Evolutionary conservation across 441 rosid species (phyloP).

Genomic region (Erodium moschatum): DNA sequence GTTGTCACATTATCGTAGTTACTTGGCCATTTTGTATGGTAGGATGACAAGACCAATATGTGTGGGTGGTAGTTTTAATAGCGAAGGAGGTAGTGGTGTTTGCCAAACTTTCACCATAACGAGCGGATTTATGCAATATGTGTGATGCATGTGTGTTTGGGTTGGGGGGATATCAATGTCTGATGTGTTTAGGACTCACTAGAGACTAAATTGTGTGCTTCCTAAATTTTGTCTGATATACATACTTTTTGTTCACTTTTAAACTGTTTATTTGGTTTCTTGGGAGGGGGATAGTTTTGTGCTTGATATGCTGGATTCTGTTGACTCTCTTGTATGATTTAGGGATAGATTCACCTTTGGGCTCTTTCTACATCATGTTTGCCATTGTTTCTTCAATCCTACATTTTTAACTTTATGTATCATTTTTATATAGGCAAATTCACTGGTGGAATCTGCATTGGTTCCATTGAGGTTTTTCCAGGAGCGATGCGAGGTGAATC

Average conservation of each 20-base stretch:
- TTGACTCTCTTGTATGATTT: not conserved
- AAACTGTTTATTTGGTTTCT: not conserved
- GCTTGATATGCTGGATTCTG: not conserved
- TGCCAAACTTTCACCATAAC: not conserved
- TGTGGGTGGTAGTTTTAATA: not conserved
- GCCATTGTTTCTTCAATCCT: slow-evolving; percentile 1
- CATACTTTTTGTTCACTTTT: not conserved
- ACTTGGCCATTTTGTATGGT: not conserved
- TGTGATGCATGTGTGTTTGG: not conserved
- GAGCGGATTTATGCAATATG: not conserved
- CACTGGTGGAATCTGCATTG: slow-evolving; percentile 79
- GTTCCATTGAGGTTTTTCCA: slow-evolving; percentile 90
- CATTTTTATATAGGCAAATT: slow-evolving; percentile 59
- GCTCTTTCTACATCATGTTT: slow-evolving; percentile 5
- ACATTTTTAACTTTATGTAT: not conserved
- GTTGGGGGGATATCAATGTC: not conserved
- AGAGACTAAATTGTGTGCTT: not conserved
- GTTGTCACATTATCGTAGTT: not conserved
- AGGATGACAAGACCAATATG: not conserved
- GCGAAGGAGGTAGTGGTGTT: not conserved
- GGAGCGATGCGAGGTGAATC: slow-evolving; percentile 87
- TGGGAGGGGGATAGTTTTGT: slow-evolving; percentile 1
- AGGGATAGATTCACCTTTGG: not conserved
- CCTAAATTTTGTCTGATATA: not conserved
- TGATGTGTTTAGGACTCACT: not conserved